Evolutionary conservation across 495 filamentous ascomycete genomes (phyloP).

Genomic region (Corynascus novoguineensis): DNA sequence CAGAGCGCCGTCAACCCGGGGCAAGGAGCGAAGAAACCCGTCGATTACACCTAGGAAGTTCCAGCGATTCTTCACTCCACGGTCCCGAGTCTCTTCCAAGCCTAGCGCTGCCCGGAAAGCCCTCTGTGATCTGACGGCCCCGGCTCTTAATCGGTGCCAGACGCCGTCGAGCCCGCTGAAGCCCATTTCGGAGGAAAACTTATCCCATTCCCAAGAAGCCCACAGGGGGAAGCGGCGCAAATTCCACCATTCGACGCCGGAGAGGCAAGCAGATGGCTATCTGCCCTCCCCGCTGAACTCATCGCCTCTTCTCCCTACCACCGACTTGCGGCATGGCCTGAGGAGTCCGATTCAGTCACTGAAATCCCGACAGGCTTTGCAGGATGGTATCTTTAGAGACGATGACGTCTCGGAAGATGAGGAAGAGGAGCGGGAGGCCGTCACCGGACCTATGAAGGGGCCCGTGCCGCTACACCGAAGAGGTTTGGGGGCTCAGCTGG

Average conservation of each 20-base stretch:
- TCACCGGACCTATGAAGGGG: background rate
- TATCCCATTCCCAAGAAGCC: constrained; percentile 20
- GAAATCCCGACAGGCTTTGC: constrained; percentile 25
- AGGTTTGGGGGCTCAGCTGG: constrained; percentile 38
- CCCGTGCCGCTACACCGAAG: constrained; percentile 34
- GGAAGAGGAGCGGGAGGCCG: constrained; percentile 15
- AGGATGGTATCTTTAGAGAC: constrained; percentile 22
- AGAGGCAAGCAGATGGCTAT: constrained; percentile 17
- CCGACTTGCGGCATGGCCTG: constrained; percentile 24
- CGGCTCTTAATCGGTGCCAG: constrained; percentile 54
- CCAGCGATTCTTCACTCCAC: constrained; percentile 77
- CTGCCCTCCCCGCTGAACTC: constrained; percentile 26
- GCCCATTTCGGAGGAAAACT: constrained; percentile 33
- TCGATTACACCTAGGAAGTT: constrained; percentile 71
- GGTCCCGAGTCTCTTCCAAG: constrained; percentile 38
- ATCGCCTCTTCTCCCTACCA: constrained; percentile 25
- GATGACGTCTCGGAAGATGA: constrained; percentile 31
- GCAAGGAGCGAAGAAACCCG: constrained; percentile 45
- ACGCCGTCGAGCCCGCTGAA: constrained; percentile 43
- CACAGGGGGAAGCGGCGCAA: constrained; percentile 38
- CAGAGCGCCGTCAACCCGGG: constrained; percentile 23
- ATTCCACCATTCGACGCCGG: constrained; percentile 27
- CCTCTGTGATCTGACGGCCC: constrained; percentile 63
- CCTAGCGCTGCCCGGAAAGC: constrained; percentile 55
- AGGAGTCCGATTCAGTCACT: constrained; percentile 37